phyloP scores from a whole-genome alignment of 169 alveolate genomes.

The Plasmodium inui region DNA sequence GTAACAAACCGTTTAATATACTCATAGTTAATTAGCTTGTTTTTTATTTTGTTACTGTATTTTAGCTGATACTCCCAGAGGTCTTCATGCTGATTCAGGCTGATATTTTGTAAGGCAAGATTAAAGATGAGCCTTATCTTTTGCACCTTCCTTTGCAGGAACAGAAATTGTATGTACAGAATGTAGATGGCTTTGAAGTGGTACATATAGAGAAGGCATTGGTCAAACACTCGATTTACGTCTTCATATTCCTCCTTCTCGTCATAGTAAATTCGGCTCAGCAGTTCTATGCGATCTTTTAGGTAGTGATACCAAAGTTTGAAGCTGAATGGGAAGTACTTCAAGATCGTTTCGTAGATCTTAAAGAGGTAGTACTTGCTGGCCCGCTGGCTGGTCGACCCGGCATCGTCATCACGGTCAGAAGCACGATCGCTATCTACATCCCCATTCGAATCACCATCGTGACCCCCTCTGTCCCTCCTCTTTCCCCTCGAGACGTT shows the following conservation, averaged over 20 bases:
- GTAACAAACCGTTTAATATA: constrained; percentile 60
- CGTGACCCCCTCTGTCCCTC: background rate
- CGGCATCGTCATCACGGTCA: background rate
- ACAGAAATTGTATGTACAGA: constrained; percentile 62
- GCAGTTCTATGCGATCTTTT: constrained; percentile 55
- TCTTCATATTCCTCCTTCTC: constrained; percentile 35
- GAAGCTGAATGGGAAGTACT: constrained; percentile 59
- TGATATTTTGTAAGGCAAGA: constrained; percentile 28
- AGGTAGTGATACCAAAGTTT: constrained; percentile 55
- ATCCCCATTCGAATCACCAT: no score
- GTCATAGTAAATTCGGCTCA: constrained; percentile 29
- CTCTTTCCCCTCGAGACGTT: background rate
- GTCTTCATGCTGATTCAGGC: constrained; percentile 67
- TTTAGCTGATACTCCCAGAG: constrained; percentile 32
- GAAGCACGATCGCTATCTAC: no score
- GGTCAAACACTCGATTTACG: constrained; percentile 26
- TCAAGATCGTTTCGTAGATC: constrained; percentile 41
- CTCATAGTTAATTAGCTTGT: constrained; percentile 49
- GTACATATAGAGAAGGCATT: constrained; percentile 53
- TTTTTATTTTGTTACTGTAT: constrained; percentile 13
- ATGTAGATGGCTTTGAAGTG: constrained; percentile 43
- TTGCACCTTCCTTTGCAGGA: constrained; percentile 49
- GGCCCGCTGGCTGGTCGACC: background rate
- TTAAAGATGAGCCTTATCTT: constrained; percentile 46
- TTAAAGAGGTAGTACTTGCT: background rate